Conservation (phyloP, 2,329 filamentous ascomycete species). For the Diplodia seriata region DNA sequence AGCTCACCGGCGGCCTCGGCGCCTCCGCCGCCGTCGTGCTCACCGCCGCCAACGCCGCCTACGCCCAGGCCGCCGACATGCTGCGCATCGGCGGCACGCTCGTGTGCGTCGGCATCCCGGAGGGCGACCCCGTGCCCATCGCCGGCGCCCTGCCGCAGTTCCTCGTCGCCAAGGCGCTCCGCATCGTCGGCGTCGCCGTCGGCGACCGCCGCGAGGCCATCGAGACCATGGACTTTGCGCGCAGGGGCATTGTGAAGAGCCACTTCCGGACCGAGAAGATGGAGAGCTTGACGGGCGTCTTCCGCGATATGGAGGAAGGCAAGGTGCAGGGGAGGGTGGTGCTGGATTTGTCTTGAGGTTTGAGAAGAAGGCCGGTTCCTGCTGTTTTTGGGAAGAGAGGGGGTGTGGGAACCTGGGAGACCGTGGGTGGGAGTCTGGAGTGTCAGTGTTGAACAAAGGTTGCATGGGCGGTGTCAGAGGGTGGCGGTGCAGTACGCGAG, state of each 20-base stretch:
- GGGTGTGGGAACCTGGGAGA: background rate
- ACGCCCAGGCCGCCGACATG: constrained; percentile 50
- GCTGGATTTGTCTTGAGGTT: constrained; percentile 48
- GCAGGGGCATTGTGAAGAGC: constrained; percentile 55
- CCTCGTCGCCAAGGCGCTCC: constrained; percentile 52
- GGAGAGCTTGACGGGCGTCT: constrained; percentile 55
- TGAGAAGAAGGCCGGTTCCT: background rate
- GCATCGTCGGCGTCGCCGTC: constrained; percentile 56
- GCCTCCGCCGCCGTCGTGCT: constrained; percentile 67
- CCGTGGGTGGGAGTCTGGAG: background rate
- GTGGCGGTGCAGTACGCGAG: background rate
- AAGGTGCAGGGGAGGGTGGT: constrained; percentile 57
- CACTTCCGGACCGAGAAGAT: constrained; percentile 56
- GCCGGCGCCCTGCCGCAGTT: constrained; percentile 50
- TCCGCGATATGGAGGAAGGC: constrained; percentile 56
- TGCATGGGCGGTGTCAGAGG: background rate
- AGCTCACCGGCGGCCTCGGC: constrained; percentile 64
- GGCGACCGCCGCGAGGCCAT: constrained; percentile 57
- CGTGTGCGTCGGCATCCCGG: constrained; percentile 57
- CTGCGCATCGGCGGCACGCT: constrained; percentile 55
- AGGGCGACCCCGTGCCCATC: constrained; percentile 56
- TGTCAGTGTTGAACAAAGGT: background rate
- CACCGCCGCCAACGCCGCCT: constrained; percentile 57
- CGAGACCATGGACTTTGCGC: constrained; percentile 56
- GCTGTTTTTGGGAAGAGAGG: background rate